phyloP scores from a whole-genome alignment of 208 protist genomes.

The Willaertia magna region DNA sequence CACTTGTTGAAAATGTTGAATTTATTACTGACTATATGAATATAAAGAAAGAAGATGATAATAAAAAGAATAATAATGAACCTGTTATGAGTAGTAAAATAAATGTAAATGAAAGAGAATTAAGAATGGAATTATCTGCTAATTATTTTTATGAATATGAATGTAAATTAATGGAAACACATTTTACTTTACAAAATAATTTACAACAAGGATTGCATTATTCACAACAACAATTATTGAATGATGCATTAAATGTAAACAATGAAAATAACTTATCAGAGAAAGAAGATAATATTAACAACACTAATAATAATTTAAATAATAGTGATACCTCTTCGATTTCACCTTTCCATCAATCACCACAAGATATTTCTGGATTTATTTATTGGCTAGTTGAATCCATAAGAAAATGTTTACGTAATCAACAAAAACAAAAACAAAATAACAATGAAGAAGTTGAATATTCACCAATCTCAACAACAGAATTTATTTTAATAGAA shows the following conservation, averaged over 20 bases:
- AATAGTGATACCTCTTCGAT: too few species aligned
- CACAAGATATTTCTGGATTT: background rate
- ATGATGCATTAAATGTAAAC: too few species aligned
- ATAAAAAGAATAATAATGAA: background rate
- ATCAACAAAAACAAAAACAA: background rate
- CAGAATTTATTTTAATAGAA: background rate
- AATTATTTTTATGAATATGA: background rate
- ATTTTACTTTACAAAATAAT: background rate
- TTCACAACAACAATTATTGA: too few species aligned
- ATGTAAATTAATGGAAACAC: background rate
- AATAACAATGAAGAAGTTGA: background rate
- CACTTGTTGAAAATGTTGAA: background rate
- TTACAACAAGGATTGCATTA: background rate
- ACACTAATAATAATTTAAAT: too few species aligned
- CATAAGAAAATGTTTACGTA: background rate
- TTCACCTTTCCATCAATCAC: background rate
- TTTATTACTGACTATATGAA: background rate
- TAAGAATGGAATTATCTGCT: too few species aligned
- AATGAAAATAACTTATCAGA: too few species aligned
- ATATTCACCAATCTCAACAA: background rate
- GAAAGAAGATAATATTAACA: too few species aligned
- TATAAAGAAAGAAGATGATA: background rate
- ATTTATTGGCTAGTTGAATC: conserved; percentile 1
- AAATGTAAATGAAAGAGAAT: too few species aligned
- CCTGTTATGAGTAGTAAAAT: too few species aligned